phyloP scores from a whole-genome alignment of 345 rosid species.

The Garcia nutans region DNA sequence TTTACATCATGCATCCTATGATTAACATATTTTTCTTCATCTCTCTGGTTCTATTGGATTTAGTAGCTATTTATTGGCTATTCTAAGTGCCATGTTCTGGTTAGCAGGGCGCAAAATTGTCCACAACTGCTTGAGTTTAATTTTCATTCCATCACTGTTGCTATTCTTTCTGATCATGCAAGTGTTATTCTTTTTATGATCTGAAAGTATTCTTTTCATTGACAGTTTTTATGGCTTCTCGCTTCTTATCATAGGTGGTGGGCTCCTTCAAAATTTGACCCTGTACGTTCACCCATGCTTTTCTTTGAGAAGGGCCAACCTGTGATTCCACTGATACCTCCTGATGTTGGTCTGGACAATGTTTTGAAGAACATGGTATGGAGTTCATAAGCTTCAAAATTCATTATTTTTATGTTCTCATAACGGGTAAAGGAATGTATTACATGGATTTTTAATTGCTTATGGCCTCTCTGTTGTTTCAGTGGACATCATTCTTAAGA shows the following conservation, averaged over 20 bases:
- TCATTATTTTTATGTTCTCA: not conserved
- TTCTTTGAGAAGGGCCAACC: slow-evolving; percentile 76
- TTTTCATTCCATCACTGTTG: not conserved
- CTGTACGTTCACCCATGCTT: slow-evolving; percentile 80
- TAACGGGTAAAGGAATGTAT: not conserved
- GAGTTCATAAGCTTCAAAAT: not conserved
- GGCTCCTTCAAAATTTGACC: slow-evolving; percentile 93
- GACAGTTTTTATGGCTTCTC: slow-evolving; percentile 12
- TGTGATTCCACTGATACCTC: slow-evolving; percentile 62
- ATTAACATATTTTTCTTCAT: not conserved
- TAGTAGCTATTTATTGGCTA: not conserved
- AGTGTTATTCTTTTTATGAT: not conserved
- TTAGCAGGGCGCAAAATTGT: not conserved
- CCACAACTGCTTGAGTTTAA: not conserved
- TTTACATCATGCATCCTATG: not conserved
- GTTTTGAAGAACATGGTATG: slow-evolving; percentile 75
- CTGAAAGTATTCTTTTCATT: not conserved
- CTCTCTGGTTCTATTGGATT: not conserved
- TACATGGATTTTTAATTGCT: not conserved
- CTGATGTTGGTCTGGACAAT: slow-evolving; percentile 65
- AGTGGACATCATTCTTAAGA: too few relatives aligned
- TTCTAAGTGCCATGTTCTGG: not conserved
- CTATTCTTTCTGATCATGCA: not conserved
- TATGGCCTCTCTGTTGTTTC: too few relatives aligned
- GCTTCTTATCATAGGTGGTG: slow-evolving; percentile 66